These are phyloP conservation scores for Suillus americanus DNA, from an alignment of 768 basidiomycete species.

Conservation along the genomic window DNA sequence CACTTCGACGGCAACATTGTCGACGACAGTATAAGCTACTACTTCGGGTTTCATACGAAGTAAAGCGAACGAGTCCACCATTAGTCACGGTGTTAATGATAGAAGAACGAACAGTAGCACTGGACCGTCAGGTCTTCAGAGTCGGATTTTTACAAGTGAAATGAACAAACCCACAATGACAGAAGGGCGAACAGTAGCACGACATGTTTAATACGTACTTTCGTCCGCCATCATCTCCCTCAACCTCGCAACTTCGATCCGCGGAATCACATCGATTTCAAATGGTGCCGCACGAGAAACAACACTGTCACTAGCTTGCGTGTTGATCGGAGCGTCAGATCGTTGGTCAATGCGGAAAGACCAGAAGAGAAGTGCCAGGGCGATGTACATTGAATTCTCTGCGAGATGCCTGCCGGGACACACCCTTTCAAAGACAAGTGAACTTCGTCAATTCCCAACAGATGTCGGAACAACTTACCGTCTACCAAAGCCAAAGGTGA, in stretches of 20 bases:
- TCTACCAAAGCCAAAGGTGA: constrained; percentile 51
- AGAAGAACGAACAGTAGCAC: no score
- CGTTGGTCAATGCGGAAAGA: constrained; percentile 54
- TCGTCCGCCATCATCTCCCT: constrained; percentile 14
- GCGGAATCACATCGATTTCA: constrained; percentile 51
- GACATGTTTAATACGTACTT: neutral
- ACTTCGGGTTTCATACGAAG: no score
- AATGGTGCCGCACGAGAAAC: constrained; percentile 61
- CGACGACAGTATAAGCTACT: no score
- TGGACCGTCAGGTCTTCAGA: no score
- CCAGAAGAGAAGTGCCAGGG: constrained; percentile 60
- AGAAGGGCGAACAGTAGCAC: neutral
- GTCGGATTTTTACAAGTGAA: neutral
- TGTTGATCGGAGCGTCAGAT: constrained; percentile 52
- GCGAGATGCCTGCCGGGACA: constrained; percentile 58
- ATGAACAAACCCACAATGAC: neutral
- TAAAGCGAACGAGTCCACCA: no score
- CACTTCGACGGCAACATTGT: no score
- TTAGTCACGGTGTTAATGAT: no score
- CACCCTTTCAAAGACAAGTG: constrained; percentile 34
- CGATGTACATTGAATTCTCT: constrained; percentile 53
- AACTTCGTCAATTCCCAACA: neutral
- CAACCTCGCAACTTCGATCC: constrained; percentile 25
- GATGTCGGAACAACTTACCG: constrained; percentile 5
- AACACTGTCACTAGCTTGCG: constrained; percentile 50